These are phyloP conservation scores for Neofusicoccum sp. DNA, from an alignment of 2,329 filamentous ascomycete species.

Conservation along the genomic window DNA sequence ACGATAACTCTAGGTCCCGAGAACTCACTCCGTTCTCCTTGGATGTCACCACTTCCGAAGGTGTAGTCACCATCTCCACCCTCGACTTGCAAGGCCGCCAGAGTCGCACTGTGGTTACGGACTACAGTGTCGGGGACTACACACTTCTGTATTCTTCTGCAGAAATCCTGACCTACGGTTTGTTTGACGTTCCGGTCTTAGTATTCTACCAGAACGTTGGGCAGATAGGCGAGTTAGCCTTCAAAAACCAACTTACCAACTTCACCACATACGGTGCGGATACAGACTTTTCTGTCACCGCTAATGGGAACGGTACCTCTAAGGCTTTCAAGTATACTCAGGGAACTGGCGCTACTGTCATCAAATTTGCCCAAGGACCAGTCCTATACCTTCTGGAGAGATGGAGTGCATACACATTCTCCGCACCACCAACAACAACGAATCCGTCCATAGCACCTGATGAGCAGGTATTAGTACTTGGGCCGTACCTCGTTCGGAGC, in stretches of 20 bases:
- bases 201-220: conserved; percentile 41
- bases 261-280: conserved; percentile 39
- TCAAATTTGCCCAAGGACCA: conserved; percentile 38
- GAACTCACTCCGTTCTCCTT: conserved; percentile 56
- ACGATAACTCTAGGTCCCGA: conserved; percentile 52
- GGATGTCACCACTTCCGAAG: conserved; percentile 55
- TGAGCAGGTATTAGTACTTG: conserved; percentile 40
- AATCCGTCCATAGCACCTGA: conserved; percentile 37
- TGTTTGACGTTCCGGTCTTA: conserved; percentile 38
- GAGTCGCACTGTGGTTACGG: conserved; percentile 61
- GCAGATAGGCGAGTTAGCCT: conserved; percentile 42
- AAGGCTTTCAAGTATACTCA: conserved; percentile 29
- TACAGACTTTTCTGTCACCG: conserved; percentile 45
- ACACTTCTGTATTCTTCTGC: conserved; percentile 54
- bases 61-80: conserved; percentile 55
- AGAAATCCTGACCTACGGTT: conserved; percentile 47
- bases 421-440: conserved; percentile 39
- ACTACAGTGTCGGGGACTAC: conserved; percentile 55
- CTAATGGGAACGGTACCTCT: conserved; percentile 36
- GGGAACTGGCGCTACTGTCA: conserved; percentile 33
- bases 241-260: conserved; percentile 36
- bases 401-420: conserved; percentile 37
- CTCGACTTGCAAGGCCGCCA: conserved; percentile 60
- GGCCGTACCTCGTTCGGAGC: conserved; percentile 41
- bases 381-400: conserved; percentile 38